Percentiles rank a stretch among this genome's conserved stretches.
Evolutionary conservation across 306 rosid genomes (phyloP).

Genomic region (Fragaria iinumae): DNA sequence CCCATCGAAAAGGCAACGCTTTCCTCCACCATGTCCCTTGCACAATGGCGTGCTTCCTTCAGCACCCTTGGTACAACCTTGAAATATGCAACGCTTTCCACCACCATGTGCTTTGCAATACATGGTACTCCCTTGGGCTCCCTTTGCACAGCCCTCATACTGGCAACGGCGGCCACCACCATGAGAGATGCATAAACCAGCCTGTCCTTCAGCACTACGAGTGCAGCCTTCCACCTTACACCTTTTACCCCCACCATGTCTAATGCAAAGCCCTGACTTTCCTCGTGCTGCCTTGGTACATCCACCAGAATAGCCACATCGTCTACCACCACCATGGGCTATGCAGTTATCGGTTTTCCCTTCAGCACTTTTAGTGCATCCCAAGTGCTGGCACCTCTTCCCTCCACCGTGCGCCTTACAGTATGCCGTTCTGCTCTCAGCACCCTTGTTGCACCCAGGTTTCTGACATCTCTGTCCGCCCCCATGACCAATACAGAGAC

Average conservation of each 20-base stretch:
- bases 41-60: conserved; percentile 99
- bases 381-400: conserved; percentile 79
- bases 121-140: conserved; percentile 95
- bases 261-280: conserved; percentile 95
- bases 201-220: conserved; percentile 97
- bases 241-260: conserved; percentile 97
- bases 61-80: conserved; percentile 94
- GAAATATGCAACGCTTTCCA: conserved; percentile 89
- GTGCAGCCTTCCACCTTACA: conserved; percentile 76
- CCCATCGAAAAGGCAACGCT: conserved; percentile 90
- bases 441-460: conserved; percentile 95
- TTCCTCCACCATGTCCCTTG: conserved; percentile 99
- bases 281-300: conserved; percentile 95
- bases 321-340: conserved; percentile 92
- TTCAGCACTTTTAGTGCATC: conserved; percentile 98
- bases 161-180: conserved; percentile 99
- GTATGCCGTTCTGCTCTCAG: conserved; percentile 95
- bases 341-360: conserved; percentile 97
- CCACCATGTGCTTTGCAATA: conserved; percentile 99
- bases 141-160: conserved; percentile 58
- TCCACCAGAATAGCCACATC: conserved; percentile 73
- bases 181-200: conserved; percentile 92
- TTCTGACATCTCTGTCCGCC: conserved; percentile 99
- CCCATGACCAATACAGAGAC: conserved; percentile 98
- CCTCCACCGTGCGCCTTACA: conserved; percentile 99